Percentiles rank a stretch among this genome's conserved stretches.
phyloP scores from a whole-genome alignment of 2,329 filamentous ascomycete genomes.

The Diaporthe destruens region DNA sequence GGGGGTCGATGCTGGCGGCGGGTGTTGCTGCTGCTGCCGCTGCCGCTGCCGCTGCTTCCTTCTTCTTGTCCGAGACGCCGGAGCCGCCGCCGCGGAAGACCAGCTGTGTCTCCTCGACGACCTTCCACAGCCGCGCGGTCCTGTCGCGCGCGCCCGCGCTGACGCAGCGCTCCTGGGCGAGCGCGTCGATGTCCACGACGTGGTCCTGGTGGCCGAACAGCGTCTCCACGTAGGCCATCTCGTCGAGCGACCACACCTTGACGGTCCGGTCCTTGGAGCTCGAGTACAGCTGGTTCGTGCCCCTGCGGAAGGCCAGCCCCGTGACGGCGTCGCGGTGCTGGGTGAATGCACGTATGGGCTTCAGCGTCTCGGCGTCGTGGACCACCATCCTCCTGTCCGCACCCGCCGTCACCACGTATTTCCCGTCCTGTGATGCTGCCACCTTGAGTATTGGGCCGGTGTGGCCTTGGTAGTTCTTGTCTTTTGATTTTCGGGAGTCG shows the following conservation, averaged over 20 bases:
- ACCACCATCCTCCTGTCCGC: slow-evolving; percentile 87
- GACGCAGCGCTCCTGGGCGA: slow-evolving; percentile 88
- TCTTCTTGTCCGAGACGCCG: slow-evolving; percentile 50
- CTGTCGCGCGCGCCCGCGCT: slow-evolving; percentile 92
- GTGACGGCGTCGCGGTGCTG: slow-evolving; percentile 92
- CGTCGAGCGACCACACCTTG: slow-evolving; percentile 94
- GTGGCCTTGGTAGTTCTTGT: slow-evolving; percentile 81
- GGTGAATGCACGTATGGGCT: slow-evolving; percentile 84
- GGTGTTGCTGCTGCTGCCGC: too few relatives aligned
- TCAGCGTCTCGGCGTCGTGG: slow-evolving; percentile 85
- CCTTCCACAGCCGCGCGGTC: slow-evolving; percentile 94
- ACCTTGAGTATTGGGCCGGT: slow-evolving; percentile 84
- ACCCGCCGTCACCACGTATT: slow-evolving; percentile 91
- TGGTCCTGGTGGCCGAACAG: slow-evolving; percentile 96
- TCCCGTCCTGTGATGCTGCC: slow-evolving; percentile 89
- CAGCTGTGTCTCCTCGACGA: slow-evolving; percentile 93
- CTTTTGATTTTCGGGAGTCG: slow-evolving; percentile 69
- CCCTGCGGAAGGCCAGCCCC: slow-evolving; percentile 85
- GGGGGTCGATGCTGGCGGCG: slow-evolving; percentile 57
- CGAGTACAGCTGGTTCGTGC: slow-evolving; percentile 93
- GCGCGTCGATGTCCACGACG: slow-evolving; percentile 84
- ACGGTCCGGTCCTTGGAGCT: slow-evolving; percentile 92
- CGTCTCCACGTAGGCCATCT: slow-evolving; percentile 94
- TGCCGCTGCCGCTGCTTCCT: slow-evolving; percentile 56
- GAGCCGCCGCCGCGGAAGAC: slow-evolving; percentile 89